Percentiles rank a stretch among this genome's conserved stretches.
Evolutionary conservation across 2,329 filamentous ascomycete genomes (phyloP).

Genomic region (Fonsecaea pugnacius): DNA sequence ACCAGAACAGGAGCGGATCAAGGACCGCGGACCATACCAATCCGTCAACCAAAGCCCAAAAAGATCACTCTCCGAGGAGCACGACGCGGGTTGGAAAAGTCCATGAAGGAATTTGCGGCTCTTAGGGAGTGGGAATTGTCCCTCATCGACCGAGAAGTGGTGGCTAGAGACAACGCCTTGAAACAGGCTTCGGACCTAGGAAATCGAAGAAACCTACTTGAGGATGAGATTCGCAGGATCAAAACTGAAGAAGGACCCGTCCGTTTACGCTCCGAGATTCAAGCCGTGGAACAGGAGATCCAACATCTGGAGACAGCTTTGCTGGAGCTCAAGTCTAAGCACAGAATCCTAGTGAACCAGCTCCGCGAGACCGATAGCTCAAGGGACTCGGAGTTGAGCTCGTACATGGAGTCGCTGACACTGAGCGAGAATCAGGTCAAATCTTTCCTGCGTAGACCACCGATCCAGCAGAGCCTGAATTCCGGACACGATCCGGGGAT

Average conservation of each 20-base stretch:
- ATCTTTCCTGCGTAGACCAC: conserved; percentile 57
- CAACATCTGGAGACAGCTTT: conserved; percentile 61
- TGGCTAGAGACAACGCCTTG: conserved; percentile 53
- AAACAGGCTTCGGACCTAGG: conserved; percentile 57
- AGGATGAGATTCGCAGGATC: conserved; percentile 55
- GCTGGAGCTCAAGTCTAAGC: conserved; percentile 59
- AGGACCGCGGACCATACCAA: conserved; percentile 45
- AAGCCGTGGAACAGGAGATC: conserved; percentile 60
- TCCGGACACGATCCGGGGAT: conserved; percentile 44
- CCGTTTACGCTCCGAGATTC: conserved; percentile 57
- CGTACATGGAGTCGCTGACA: conserved; percentile 60
- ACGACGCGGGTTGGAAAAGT: conserved; percentile 60
- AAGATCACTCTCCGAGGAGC: conserved; percentile 59
- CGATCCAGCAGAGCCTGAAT: conserved; percentile 45
- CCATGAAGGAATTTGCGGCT: conserved; percentile 60
- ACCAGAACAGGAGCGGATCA: conserved; percentile 39
- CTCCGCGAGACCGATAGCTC: conserved; percentile 60
- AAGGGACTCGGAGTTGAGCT: conserved; percentile 62
- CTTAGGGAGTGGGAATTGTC: conserved; percentile 62
- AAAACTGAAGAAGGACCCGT: conserved; percentile 52
- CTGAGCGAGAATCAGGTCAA: conserved; percentile 61
- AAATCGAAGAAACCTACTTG: conserved; percentile 55
- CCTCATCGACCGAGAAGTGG: conserved; percentile 52
- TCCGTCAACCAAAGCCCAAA: conserved; percentile 47
- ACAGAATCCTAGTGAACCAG: conserved; percentile 58